Evolutionary conservation across 768 basidiomycete genomes (phyloP), one percentile per base, ranked within the genome.

Genomic region (Calocybe indica): DNA sequence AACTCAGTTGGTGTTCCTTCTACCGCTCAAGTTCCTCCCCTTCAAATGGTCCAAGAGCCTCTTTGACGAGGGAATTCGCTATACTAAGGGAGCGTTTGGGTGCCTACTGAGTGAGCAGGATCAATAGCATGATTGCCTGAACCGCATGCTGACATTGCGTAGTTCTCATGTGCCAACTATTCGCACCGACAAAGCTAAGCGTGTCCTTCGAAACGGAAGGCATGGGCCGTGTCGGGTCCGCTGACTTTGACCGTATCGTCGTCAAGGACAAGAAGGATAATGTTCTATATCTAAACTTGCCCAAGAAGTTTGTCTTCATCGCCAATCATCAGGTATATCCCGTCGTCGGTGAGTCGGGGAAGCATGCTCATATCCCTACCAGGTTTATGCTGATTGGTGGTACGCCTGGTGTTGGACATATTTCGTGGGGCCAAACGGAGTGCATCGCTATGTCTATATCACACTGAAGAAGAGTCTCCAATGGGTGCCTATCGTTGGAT

Each of bases 381-480:
- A 88, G 87, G 72, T 84, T 33, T 88, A 90, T 58, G 74, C 80
- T 5, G 86, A 88, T 65, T 88, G 88, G 86, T 84, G 85, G 84
- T 95, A 94, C 58, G 79, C 85, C 34, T 97, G 90, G 86, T 84
- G 83, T 52, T 65, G 92, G 39, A 75, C 80, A 8, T 90, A 91
- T 59, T 87, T 85, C 58, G 75, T 81, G 55, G 69, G 73, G 44
- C 74, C 78, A 2, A 72, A 80, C 55, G 70, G 71, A 37, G 77
- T 82, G 1, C 80, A 87, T 61, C 74, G 74, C 51, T 78, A 90
- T 52, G 76, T 98, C 32, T 85, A 82, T 63, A 99, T 99, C 58
- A 85, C 95, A 12, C 71, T 98, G 49, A 99, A 98, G 76, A 89
- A 87, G 62, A 88, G 84, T 56, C 72, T 98, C 50, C 88, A 88